These are phyloP conservation scores for Candida suzukii DNA, from an alignment of 805 yeast genomes.

Conservation along the genomic window DNA sequence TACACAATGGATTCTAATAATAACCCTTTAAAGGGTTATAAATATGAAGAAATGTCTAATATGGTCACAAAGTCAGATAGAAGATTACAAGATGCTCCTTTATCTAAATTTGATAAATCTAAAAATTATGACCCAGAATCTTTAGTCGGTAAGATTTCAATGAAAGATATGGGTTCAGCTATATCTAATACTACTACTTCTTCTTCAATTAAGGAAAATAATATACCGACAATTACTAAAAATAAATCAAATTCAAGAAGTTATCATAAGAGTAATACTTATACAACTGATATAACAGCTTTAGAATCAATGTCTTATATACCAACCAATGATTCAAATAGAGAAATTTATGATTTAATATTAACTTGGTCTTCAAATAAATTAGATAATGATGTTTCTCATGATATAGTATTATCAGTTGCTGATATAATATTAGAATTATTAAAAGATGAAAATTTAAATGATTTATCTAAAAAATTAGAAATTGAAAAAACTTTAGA, in stretches of 20 bases:
- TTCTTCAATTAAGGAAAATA: too few species aligned
- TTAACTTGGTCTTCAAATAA: conserved; percentile 49
- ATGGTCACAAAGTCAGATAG: conserved; percentile 60
- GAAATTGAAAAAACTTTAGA: conserved; percentile 43
- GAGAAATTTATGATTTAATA: conserved; percentile 46
- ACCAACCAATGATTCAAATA: conserved; percentile 52
- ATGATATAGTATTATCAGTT: conserved; percentile 63
- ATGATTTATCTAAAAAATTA: conserved; percentile 38
- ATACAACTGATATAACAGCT: conserved; percentile 26
- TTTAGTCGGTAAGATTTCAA: conserved; percentile 58
- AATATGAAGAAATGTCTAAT: conserved; percentile 71
- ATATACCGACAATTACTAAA: too few species aligned
- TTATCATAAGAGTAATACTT: conserved; percentile 5
- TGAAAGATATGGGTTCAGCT: conserved; percentile 72
- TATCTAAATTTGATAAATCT: conserved; percentile 29
- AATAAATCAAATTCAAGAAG: too few species aligned
- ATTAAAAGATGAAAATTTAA: conserved; percentile 37
- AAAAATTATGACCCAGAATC: conserved; percentile 67
- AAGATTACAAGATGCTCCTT: conserved; percentile 36
- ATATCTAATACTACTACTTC: too few species aligned
- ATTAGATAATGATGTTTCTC: conserved; percentile 68
- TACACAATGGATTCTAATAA: neutral
- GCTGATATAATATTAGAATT: conserved; percentile 57
- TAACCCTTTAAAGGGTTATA: conserved; percentile 27
- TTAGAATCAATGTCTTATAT: conserved; percentile 50